Evolutionary conservation across 148 eudicot species (phyloP).

Genomic region (Rheum nobile): DNA sequence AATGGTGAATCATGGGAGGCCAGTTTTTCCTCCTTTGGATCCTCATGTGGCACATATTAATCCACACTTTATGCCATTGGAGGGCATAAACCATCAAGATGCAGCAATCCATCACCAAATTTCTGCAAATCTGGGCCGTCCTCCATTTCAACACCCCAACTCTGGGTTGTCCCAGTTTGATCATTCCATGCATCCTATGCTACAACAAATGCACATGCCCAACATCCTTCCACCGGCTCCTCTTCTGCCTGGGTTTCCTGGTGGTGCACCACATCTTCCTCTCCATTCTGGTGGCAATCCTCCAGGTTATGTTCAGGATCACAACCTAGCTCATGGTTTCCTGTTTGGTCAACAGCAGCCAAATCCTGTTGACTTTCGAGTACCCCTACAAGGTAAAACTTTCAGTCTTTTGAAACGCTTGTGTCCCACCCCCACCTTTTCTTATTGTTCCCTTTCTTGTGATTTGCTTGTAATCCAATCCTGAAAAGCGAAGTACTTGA

Average conservation of each 20-base stretch:
- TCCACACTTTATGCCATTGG: too few species aligned
- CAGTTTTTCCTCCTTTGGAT: conserved; percentile 25
- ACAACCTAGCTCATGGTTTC: conserved; percentile 26
- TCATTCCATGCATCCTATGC: conserved; percentile 23
- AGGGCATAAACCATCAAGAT: conserved; percentile 23
- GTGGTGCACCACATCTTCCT: too few species aligned
- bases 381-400: conserved; percentile 32
- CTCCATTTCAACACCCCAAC: conserved; percentile 30
- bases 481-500: background rate
- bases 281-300: conserved; percentile 25
- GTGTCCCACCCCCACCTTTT: background rate
- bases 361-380: conserved; percentile 26
- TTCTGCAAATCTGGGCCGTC: conserved; percentile 15
- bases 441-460: background rate
- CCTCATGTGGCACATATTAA: too few species aligned
- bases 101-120: conserved; percentile 23
- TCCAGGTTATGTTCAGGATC: conserved; percentile 21
- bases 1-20: conserved; percentile 30
- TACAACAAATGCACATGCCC: conserved; percentile 39
- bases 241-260: too few species aligned
- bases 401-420: background rate
- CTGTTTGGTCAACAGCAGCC: conserved; percentile 29
- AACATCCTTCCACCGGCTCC: too few species aligned
- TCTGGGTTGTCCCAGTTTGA: conserved; percentile 29
- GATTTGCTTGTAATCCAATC: background rate